A percentile compares a stretch with the other conserved stretches of the same genome.
Conservation (phyloP, 2,329 filamentous ascomycete genomes). For the Biscogniauxia sp. region DNA sequence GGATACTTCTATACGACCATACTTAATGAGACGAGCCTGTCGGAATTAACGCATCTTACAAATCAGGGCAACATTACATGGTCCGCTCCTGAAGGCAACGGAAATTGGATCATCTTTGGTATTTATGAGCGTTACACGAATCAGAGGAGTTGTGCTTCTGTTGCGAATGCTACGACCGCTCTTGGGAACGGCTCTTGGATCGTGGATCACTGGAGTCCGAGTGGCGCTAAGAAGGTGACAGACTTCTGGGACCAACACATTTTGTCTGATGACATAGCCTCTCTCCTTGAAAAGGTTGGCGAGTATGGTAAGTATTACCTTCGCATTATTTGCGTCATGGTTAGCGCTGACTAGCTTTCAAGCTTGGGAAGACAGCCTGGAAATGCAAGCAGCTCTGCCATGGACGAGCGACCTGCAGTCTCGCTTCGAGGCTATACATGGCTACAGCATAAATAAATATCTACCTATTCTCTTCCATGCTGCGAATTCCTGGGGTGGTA, state of each 20-base stretch:
- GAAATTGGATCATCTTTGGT: conserved; percentile 16
- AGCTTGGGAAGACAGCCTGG: conserved; percentile 30
- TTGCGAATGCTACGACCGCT: conserved; percentile 9
- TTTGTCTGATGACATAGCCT: conserved; percentile 14
- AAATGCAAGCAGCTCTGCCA: conserved; percentile 24
- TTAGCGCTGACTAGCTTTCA: neutral
- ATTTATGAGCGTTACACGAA: conserved; percentile 25
- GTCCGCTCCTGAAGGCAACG: conserved; percentile 8
- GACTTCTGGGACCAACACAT: conserved; percentile 26
- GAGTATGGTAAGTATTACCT: conserved; percentile 17
- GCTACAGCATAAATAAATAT: conserved; percentile 18
- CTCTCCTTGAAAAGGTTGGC: conserved; percentile 15
- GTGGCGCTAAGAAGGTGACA: conserved; percentile 23
- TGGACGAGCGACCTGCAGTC: conserved; percentile 21
- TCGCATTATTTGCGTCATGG: neutral
- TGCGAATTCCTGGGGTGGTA: conserved; percentile 19
- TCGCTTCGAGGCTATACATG: conserved; percentile 14
- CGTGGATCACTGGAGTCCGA: conserved; percentile 26
- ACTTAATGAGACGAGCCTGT: conserved; percentile 6
- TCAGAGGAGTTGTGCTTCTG: conserved; percentile 18
- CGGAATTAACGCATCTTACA: conserved; percentile 15
- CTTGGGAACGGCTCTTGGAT: conserved; percentile 27
- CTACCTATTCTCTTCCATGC: conserved; percentile 25
- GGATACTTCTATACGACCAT: no score
- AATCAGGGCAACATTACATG: conserved; percentile 8